Evolutionary conservation across 257 asterid species (phyloP), one percentile per base, ranked within the genome.

Genomic region (Ajuga chamaepitys): DNA sequence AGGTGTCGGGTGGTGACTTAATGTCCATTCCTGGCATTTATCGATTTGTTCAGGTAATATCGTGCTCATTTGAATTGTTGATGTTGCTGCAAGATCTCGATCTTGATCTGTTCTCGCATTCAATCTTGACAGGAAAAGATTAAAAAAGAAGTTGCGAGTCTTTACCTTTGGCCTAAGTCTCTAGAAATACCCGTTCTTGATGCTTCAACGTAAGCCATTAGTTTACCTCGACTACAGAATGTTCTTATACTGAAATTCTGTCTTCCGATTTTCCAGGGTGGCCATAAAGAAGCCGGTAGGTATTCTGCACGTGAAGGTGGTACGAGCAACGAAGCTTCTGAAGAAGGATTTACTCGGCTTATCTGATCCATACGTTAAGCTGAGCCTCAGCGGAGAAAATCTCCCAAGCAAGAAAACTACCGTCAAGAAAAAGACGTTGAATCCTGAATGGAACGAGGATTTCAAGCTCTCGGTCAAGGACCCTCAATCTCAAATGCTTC

Each of bases 11-110:
- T 21, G 95, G 88, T 4, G 98, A 91, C 40, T 14, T 88, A 64
- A 91, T 91, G 96, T 84, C 96, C 42, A 45, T 91, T 71, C 96
- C 95, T 35, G 96, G 95, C 69, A 85, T 91, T 45, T 88, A 86
- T 64, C 89, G 82, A 51, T 86, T 77, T 57, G 83, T 91, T 78
- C 98, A 86, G 95, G 97, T 86, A 77, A 12, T n/a, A 65, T 0
- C 64, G 13, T 32, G 8, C 30, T 64, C 37, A 30, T 14, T 6
- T 25, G 42, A 47, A n/a, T 22, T 53, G 14, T 54, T 9, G 22
- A 32, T 8, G 11, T 34, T 34, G 24, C 10, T 42, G 24, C 1
- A 12, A n/a, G n/a, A n/a, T n/a, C n/a, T n/a, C n/a, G n/a, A n/a
- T 26, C 20, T 25, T 20, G 12, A 28, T 52, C 30, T 1, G 0